Conservation (phyloP, 805 yeast species). For the Lachancea kluyveri region DNA sequence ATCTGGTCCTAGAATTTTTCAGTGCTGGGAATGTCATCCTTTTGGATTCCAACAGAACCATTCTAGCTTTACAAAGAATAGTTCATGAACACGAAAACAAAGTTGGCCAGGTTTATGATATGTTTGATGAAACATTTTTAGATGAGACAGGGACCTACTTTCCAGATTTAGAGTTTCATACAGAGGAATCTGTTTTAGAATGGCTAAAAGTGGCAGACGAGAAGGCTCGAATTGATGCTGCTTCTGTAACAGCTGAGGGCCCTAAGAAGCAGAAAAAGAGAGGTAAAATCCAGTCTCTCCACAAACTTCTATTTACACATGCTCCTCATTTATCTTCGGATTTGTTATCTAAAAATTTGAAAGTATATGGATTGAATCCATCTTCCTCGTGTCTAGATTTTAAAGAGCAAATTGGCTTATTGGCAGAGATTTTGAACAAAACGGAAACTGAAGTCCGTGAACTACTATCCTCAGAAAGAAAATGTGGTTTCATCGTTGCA, state of each 20-base stretch:
- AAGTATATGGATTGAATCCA: slow-evolving; percentile 41
- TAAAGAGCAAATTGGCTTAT: slow-evolving; percentile 23
- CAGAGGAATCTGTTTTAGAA: slow-evolving; percentile 14
- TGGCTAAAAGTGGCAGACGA: slow-evolving; percentile 27
- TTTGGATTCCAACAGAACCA: slow-evolving; percentile 60
- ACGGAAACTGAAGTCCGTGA: slow-evolving; percentile 40
- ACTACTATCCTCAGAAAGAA: slow-evolving; percentile 27
- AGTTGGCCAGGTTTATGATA: slow-evolving; percentile 64
- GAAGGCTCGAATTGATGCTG: slow-evolving; percentile 9
- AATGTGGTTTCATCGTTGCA: slow-evolving; percentile 58
- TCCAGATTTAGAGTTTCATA: slow-evolving; percentile 8
- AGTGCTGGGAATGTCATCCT: slow-evolving; percentile 90
- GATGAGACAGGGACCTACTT: slow-evolving; percentile 12
- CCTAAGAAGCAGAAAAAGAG: slow-evolving; percentile 32
- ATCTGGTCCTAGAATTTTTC: slow-evolving; percentile 83
- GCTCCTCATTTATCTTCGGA: slow-evolving; percentile 76
- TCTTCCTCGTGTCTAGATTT: slow-evolving; percentile 32
- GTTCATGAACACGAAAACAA: slow-evolving; percentile 68
- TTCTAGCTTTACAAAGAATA: slow-evolving; percentile 68
- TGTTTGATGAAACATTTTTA: slow-evolving; percentile 53
- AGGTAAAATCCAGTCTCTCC: slow-evolving; percentile 51
- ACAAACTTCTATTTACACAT: slow-evolving; percentile 61
- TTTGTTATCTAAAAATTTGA: slow-evolving; percentile 55
- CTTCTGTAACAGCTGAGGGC: slow-evolving; percentile 3
- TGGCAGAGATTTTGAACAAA: slow-evolving; percentile 39